Evolutionary conservation across 352 stramenopile species (phyloP).

Genomic region (Blastocystis sp.): DNA sequence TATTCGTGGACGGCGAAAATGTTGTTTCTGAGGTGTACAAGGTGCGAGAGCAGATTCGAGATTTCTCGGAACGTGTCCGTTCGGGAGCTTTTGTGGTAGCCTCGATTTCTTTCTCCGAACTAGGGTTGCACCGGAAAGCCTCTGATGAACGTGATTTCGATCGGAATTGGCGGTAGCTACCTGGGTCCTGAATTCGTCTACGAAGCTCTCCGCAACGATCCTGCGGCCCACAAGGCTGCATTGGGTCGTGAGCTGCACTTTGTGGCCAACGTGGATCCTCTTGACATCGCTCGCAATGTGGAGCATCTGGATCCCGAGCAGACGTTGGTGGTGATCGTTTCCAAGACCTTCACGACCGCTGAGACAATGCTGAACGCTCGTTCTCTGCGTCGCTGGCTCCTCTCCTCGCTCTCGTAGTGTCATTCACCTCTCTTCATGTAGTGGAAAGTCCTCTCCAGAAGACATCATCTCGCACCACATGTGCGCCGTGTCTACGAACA

Average conservation of each 20-base stretch:
- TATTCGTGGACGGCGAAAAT: slow-evolving; percentile 87
- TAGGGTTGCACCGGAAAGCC: slow-evolving; percentile 85
- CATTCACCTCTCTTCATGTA: slow-evolving; percentile 51
- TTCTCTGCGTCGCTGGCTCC: slow-evolving; percentile 88
- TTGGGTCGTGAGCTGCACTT: slow-evolving; percentile 84
- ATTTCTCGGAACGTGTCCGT: slow-evolving; percentile 83
- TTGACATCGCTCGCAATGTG: slow-evolving; percentile 84
- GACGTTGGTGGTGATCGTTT: slow-evolving; percentile 91
- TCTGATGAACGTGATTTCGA: slow-evolving; percentile 87
- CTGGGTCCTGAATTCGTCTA: slow-evolving; percentile 92
- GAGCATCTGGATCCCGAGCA: slow-evolving; percentile 84
- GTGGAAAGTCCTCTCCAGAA: slow-evolving; percentile 62
- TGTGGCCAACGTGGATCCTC: slow-evolving; percentile 93
- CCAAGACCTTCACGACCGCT: slow-evolving; percentile 95
- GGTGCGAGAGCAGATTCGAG: slow-evolving; percentile 86
- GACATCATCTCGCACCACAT: slow-evolving; percentile 70
- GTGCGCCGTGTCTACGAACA: slow-evolving; percentile 69
- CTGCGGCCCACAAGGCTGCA: slow-evolving; percentile 74
- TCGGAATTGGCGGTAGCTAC: slow-evolving; percentile 91
- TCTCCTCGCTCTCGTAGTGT: slow-evolving; percentile 71
- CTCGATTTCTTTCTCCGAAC: not conserved
- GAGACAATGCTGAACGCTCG: slow-evolving; percentile 98
- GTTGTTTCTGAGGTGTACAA: slow-evolving; percentile 88
- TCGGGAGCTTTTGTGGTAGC: slow-evolving; percentile 72
- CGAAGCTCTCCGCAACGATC: slow-evolving; percentile 82